These are phyloP conservation scores for Henckelia pumila DNA, from an alignment of 257 asterid species.

Conservation along the genomic window DNA sequence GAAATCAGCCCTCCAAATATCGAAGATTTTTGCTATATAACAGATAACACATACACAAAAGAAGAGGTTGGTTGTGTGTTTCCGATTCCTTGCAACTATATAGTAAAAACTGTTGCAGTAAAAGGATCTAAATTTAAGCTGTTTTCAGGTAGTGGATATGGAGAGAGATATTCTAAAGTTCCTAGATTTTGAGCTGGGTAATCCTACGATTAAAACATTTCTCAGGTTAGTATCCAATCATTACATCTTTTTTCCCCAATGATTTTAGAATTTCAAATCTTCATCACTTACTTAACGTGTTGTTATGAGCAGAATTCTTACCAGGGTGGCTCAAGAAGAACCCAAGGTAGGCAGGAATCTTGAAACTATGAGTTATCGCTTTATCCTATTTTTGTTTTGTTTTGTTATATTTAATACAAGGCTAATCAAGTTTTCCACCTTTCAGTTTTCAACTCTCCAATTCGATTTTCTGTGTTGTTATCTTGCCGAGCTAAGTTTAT, in stretches of 20 bases:
- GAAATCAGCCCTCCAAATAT: conserved; percentile 74
- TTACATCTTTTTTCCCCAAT: neutral
- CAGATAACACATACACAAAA: conserved; percentile 79
- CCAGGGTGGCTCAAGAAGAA: conserved; percentile 55
- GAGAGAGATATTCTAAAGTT: conserved; percentile 64
- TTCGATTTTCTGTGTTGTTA: conserved; percentile 65
- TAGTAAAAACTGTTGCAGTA: conserved; percentile 4
- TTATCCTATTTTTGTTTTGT: conserved; percentile 13
- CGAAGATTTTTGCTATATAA: conserved; percentile 80
- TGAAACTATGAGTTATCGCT: conserved; percentile 5
- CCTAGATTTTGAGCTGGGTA: conserved; percentile 58
- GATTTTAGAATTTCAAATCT: neutral
- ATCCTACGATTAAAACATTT: conserved; percentile 73
- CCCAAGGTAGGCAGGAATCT: conserved; percentile 37
- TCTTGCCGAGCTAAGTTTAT: conserved; percentile 75
- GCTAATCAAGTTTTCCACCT: conserved; percentile 26
- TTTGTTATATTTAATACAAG: conserved; percentile 9
- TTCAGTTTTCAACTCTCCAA: conserved; percentile 46
- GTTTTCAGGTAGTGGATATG: conserved; percentile 56
- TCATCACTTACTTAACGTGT: conserved; percentile 8
- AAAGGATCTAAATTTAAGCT: conserved; percentile 6
- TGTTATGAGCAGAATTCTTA: conserved; percentile 58
- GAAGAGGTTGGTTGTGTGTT: conserved; percentile 55
- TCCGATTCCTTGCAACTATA: conserved; percentile 4
- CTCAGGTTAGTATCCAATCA: conserved; percentile 48